Evolutionary conservation across 2,329 filamentous ascomycete genomes (phyloP).

Genomic region (Fusarium veterinarium): DNA sequence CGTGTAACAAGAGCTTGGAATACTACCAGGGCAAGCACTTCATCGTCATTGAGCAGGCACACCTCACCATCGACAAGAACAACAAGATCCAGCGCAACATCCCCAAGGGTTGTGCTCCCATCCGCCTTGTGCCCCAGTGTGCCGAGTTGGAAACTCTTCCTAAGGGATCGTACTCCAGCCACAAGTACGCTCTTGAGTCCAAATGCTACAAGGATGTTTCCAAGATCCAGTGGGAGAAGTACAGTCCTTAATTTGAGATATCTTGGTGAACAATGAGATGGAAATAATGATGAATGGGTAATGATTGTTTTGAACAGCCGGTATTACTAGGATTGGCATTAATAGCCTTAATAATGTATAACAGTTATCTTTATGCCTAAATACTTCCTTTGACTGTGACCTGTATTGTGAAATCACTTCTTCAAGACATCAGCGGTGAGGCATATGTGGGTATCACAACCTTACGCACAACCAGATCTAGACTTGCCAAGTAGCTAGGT

Average conservation of each 20-base stretch:
- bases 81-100: conserved; percentile 40
- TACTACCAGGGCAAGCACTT: conserved; percentile 56
- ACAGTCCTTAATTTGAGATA: conserved; percentile 23
- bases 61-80: conserved; percentile 41
- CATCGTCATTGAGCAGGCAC: conserved; percentile 54
- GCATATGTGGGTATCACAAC: conserved; percentile 5
- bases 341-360: conserved; percentile 33
- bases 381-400: neutral
- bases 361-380: conserved; percentile 5
- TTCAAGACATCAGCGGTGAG: conserved; percentile 10
- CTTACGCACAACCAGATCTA: conserved; percentile 1
- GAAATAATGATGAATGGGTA: conserved; percentile 34
- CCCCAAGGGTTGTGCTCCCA: conserved; percentile 53
- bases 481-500: conserved; percentile 8
- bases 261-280: neutral
- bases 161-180: conserved; percentile 50
- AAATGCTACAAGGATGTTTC: conserved; percentile 56
- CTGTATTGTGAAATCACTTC: neutral
- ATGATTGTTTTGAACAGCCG: conserved; percentile 30
- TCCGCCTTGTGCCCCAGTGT: conserved; percentile 59
- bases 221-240: conserved; percentile 44
- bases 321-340: conserved; percentile 20
- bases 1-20: conserved; percentile 55
- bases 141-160: conserved; percentile 52
- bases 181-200: conserved; percentile 53